Conservation (phyloP, 306 rosid genomes). For the Medicago ruthenica region DNA sequence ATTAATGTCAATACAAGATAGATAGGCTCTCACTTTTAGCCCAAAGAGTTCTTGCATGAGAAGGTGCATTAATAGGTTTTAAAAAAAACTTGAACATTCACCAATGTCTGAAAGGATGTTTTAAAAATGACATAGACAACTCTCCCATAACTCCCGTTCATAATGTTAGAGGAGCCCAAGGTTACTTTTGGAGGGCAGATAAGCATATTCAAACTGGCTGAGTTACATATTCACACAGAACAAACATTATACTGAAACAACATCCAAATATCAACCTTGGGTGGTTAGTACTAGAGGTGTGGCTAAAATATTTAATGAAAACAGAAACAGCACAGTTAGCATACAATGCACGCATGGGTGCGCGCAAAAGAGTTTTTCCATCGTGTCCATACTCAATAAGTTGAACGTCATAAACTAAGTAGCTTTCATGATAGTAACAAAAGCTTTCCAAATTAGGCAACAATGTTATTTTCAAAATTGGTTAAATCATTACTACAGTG, state of each 20-base stretch:
- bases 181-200: background rate
- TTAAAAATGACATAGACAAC: constrained; percentile 7
- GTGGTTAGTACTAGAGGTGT: constrained; percentile 12
- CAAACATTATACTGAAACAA: constrained; percentile 1
- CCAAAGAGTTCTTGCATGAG: background rate
- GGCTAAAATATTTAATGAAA: constrained; percentile 30
- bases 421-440: constrained; percentile 8
- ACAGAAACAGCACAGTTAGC: constrained; percentile 3
- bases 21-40: constrained; percentile 2
- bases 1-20: constrained; percentile 10
- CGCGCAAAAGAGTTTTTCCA: background rate
- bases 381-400: constrained; percentile 1
- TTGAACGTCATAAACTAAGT: constrained; percentile 10
- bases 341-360: background rate
- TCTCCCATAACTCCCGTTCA: background rate
- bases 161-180: constrained; percentile 31
- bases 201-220: constrained; percentile 7
- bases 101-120: constrained; percentile 9
- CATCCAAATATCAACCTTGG: constrained; percentile 11
- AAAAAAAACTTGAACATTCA: constrained; percentile 14
- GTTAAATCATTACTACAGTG: constrained; percentile 5
- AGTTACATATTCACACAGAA: constrained; percentile 6
- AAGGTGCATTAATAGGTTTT: background rate
- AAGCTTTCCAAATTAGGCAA: constrained; percentile 24
- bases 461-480: constrained; percentile 7